phyloP scores from a whole-genome alignment of 768 basidiomycete genomes.

The Phlegmacium glaucopus region DNA sequence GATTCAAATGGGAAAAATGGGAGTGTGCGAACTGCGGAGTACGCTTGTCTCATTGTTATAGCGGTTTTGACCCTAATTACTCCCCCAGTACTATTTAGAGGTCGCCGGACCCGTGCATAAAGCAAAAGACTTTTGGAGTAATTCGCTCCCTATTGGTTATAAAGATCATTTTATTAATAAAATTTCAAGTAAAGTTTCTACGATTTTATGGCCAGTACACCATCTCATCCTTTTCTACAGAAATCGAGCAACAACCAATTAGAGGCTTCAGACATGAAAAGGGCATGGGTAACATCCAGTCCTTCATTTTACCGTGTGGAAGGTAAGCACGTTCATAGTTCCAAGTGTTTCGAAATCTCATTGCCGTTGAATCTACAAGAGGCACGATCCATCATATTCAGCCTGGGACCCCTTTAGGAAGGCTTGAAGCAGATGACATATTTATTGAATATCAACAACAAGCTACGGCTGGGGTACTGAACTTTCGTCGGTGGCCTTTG shows the following conservation, averaged over 20 bases:
- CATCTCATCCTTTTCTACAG: slow-evolving; percentile 15
- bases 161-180: slow-evolving; percentile 27
- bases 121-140: slow-evolving; percentile 34
- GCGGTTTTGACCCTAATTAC: not conserved
- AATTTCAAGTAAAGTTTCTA: slow-evolving; percentile 25
- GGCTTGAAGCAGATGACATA: slow-evolving; percentile 51
- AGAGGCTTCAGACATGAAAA: slow-evolving; percentile 18
- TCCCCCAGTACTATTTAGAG: slow-evolving; percentile 6
- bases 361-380: slow-evolving; percentile 26
- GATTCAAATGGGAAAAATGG: slow-evolving; percentile 74
- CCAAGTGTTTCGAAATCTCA: not conserved
- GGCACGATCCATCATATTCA: slow-evolving; percentile 62
- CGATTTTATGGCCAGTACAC: not conserved
- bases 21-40: slow-evolving; percentile 65
- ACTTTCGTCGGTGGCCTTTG: slow-evolving; percentile 72
- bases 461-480: slow-evolving; percentile 50
- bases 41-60: slow-evolving; percentile 8
- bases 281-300: slow-evolving; percentile 30
- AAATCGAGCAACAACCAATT: slow-evolving; percentile 22
- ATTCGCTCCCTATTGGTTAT: slow-evolving; percentile 26
- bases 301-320: slow-evolving; percentile 46
- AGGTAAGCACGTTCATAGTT: slow-evolving; percentile 30
- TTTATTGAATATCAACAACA: slow-evolving; percentile 67
- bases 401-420: slow-evolving; percentile 33
- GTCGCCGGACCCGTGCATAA: slow-evolving; percentile 23